phyloP scores from a whole-genome alignment of 805 yeast species.

The Lachancea mirantina region DNA sequence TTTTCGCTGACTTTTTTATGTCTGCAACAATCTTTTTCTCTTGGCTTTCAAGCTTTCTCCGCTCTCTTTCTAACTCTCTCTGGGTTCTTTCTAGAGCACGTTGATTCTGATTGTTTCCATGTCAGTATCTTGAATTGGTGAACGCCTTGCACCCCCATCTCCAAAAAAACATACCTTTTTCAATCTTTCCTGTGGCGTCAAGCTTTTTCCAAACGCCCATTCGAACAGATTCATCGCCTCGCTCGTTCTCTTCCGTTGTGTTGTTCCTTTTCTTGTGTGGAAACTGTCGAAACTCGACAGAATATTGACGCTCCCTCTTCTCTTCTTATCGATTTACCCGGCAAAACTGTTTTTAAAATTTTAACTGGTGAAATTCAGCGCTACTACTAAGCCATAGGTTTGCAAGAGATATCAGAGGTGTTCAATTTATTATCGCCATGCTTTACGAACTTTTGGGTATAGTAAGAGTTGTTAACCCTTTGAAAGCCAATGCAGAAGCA shows the following conservation, averaged over 20 bases:
- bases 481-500: conserved; percentile 49
- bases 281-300: too few species aligned
- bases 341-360: background rate
- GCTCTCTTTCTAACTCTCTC: conserved; percentile 85
- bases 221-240: conserved; percentile 60
- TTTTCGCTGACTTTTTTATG: conserved; percentile 86
- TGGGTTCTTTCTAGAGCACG: conserved; percentile 91
- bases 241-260: background rate
- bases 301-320: too few species aligned
- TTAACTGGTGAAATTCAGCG: too few species aligned
- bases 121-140: conserved; percentile 3
- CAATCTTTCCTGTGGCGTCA: conserved; percentile 91
- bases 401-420: background rate
- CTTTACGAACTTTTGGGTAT: conserved; percentile 85
- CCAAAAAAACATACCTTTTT: conserved; percentile 45
- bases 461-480: conserved; percentile 67
- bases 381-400: conserved; percentile 1
- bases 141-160: too few species aligned
- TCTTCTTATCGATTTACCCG: too few species aligned
- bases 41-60: conserved; percentile 77
- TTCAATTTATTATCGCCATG: conserved; percentile 40
- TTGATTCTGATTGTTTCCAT: conserved; percentile 53
- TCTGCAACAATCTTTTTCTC: conserved; percentile 83
- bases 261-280: too few species aligned
- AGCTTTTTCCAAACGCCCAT: conserved; percentile 92